These are phyloP conservation scores for Coemansia sp. DNA, from an alignment of 192 early-diverging fungal species.

Conservation along the genomic window DNA sequence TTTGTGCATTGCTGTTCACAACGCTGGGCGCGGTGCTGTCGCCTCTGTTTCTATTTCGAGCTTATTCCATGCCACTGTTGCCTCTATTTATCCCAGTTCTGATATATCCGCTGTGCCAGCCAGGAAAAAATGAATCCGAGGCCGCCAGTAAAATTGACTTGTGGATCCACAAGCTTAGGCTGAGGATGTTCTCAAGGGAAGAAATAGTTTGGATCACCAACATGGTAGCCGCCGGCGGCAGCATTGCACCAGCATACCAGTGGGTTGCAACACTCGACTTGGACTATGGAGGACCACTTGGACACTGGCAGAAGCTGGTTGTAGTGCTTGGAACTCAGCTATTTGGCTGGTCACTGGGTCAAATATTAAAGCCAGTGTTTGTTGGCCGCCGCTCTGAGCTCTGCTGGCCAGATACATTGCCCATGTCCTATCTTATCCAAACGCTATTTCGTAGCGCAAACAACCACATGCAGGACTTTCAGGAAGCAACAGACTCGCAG, in stretches of 20 bases:
- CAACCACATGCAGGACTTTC: neutral
- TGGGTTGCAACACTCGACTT: conserved; percentile 49
- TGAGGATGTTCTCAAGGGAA: conserved; percentile 20
- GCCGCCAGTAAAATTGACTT: neutral
- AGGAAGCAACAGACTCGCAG: neutral
- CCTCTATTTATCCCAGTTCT: conserved; percentile 45
- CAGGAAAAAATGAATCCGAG: neutral
- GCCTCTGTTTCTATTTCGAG: conserved; percentile 46
- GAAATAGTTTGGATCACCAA: conserved; percentile 51
- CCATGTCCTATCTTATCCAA: conserved; percentile 43
- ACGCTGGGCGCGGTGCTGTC: conserved; percentile 31
- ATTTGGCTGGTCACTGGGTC: conserved; percentile 48
- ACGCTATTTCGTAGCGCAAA: conserved; percentile 16
- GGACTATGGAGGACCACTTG: conserved; percentile 36
- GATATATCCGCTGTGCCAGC: conserved; percentile 37
- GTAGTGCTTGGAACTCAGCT: conserved; percentile 43
- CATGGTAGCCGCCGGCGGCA: conserved; percentile 49
- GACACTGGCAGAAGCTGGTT: conserved; percentile 34
- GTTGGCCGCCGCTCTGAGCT: conserved; percentile 31
- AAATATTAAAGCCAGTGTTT: conserved; percentile 39
- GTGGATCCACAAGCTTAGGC: neutral
- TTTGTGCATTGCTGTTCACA: conserved; percentile 35
- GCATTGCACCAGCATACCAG: conserved; percentile 51
- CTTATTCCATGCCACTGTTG: conserved; percentile 44
- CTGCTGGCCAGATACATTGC: conserved; percentile 44